phyloP scores from a whole-genome alignment of 306 rosid species.

The Geum urbanum region DNA sequence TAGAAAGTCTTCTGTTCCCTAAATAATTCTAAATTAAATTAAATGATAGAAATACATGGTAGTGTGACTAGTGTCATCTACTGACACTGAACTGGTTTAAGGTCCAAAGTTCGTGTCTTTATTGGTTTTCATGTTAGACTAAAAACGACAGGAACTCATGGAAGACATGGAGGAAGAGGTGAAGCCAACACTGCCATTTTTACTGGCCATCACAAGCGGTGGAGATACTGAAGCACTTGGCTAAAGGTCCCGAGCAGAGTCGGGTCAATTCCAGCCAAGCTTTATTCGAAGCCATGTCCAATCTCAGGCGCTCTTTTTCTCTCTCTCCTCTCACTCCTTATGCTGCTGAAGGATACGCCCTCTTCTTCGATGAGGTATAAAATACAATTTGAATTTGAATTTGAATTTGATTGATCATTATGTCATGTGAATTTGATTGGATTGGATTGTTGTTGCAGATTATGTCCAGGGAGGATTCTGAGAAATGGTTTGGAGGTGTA shows the following conservation, averaged over 20 bases:
- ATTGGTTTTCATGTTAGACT: too few species aligned
- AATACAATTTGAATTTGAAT: too few species aligned
- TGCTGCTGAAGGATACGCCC: constrained; percentile 47
- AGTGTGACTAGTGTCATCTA: too few species aligned
- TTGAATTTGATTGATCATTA: too few species aligned
- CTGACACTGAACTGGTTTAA: too few species aligned
- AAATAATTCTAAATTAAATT: too few species aligned
- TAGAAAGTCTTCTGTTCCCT: too few species aligned
- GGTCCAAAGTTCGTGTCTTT: too few species aligned
- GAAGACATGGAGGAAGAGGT: constrained; percentile 51
- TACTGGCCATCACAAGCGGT: constrained; percentile 79
- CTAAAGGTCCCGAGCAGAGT: constrained; percentile 49
- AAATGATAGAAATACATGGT: too few species aligned
- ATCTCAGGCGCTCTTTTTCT: constrained; percentile 50
- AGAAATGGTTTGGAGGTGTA: constrained; percentile 63
- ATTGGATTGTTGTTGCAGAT: constrained; percentile 42
- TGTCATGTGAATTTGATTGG: too few species aligned
- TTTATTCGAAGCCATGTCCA: constrained; percentile 49
- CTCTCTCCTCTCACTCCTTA: constrained; percentile 51
- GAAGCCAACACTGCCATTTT: constrained; percentile 54
- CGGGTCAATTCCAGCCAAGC: constrained; percentile 46
- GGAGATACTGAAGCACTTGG: constrained; percentile 49
- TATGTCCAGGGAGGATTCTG: constrained; percentile 50
- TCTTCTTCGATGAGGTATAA: constrained; percentile 76
- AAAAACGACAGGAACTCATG: too few species aligned